Conservation (phyloP, 1,284 basidiomycete genomes). For the Puccinia polysora region DNA sequence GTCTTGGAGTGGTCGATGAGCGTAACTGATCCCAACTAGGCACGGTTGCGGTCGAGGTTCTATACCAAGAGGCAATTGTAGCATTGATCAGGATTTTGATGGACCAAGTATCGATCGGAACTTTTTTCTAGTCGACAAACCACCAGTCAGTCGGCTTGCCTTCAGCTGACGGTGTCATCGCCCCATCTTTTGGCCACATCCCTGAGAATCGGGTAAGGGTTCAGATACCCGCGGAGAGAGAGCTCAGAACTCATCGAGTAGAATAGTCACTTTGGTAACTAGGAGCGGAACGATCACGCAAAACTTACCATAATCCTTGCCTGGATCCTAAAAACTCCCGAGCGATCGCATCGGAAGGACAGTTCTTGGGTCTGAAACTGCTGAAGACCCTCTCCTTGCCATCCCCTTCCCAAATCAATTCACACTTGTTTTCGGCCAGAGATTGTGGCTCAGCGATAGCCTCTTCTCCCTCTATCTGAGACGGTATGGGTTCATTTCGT, state of each 20-base stretch:
- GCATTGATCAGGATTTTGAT: too few relatives aligned
- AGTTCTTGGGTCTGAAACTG: constrained; percentile 74
- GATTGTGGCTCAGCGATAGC: constrained; percentile 59
- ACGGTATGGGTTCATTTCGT: constrained; percentile 37
- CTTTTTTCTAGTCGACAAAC: too few relatives aligned
- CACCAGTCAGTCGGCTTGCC: neutral
- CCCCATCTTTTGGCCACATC: constrained; percentile 44
- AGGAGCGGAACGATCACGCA: neutral
- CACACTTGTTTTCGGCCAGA: constrained; percentile 79
- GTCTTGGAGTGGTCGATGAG: too few relatives aligned
- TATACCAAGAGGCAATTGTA: too few relatives aligned
- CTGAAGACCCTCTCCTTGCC: constrained; percentile 75
- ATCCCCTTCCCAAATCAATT: constrained; percentile 86
- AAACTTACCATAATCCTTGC: constrained; percentile 38
- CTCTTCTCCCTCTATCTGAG: constrained; percentile 55
- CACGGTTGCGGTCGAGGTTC: too few relatives aligned
- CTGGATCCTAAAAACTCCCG: constrained; percentile 43
- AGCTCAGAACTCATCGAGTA: too few relatives aligned
- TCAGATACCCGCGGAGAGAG: too few relatives aligned
- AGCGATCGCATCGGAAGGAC: constrained; percentile 69
- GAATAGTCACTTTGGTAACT: too few relatives aligned
- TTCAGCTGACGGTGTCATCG: constrained; percentile 42
- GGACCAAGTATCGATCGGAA: too few relatives aligned
- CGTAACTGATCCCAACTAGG: too few relatives aligned
- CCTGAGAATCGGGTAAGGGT: constrained; percentile 1